Conservation (phyloP, 805 yeast species). For the Yarrowia keelungensis region DNA sequence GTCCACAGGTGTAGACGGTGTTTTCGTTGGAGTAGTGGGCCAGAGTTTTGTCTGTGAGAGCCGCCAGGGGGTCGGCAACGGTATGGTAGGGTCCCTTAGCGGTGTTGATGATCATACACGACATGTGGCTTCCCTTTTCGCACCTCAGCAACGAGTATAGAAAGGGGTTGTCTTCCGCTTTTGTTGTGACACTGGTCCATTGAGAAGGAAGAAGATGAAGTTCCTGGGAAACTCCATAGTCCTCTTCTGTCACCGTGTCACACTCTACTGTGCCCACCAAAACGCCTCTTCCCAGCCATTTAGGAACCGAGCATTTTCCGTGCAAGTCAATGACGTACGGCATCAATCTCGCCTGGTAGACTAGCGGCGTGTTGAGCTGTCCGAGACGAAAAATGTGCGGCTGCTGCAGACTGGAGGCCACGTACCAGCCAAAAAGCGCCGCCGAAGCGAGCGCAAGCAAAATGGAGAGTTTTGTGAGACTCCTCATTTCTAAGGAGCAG, state of each 20-base stretch:
- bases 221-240: too few species aligned
- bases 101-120: conserved; percentile 4
- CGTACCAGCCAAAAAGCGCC: too few species aligned
- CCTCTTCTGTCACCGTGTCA: neutral
- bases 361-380: neutral
- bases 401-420: too few species aligned
- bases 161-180: neutral
- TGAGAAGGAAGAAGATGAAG: too few species aligned
- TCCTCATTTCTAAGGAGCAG: too few species aligned
- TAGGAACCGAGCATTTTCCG: neutral
- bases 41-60: neutral
- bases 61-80: neutral
- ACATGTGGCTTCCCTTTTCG: conserved; percentile 4
- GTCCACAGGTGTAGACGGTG: neutral
- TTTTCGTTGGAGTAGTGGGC: neutral
- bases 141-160: neutral
- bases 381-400: too few species aligned
- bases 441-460: too few species aligned
- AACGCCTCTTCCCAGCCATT: conserved; percentile 1
- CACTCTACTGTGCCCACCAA: neutral
- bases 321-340: neutral
- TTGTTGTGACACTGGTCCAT: too few species aligned
- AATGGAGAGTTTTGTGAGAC: too few species aligned
- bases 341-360: conserved; percentile 9
- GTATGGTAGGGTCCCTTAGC: conserved; percentile 4